phyloP scores from a whole-genome alignment of 139 green algal species.

The Limnomonas spitsbergensis region DNA sequence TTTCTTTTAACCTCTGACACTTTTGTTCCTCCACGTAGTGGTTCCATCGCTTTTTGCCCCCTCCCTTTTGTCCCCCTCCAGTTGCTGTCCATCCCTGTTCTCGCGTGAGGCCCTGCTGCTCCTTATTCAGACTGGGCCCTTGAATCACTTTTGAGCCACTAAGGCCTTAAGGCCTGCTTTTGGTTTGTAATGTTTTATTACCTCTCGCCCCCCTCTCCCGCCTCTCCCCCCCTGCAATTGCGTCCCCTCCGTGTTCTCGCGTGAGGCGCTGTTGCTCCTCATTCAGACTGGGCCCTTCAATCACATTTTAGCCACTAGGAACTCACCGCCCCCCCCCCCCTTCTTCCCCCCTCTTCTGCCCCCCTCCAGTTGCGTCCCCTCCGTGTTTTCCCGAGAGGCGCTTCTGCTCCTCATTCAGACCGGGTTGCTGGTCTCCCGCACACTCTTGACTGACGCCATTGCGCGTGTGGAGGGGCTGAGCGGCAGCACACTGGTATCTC shows the following conservation, averaged over 20 bases:
- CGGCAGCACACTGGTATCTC: slow-evolving; percentile 41
- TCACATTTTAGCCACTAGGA: too few relatives aligned
- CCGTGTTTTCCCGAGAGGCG: slow-evolving; percentile 58
- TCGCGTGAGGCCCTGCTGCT: slow-evolving; percentile 72
- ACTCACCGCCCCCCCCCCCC: too few relatives aligned
- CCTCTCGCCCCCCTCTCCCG: too few relatives aligned
- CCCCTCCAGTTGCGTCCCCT: slow-evolving; percentile 80
- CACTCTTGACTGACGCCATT: slow-evolving; percentile 82
- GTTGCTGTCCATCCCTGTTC: slow-evolving; percentile 72
- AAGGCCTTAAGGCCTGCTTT: too few relatives aligned
- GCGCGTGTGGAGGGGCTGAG: slow-evolving; percentile 65
- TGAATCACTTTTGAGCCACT: too few relatives aligned
- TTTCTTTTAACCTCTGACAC: too few relatives aligned
- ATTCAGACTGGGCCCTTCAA: slow-evolving; percentile 61
- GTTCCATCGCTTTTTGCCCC: too few relatives aligned
- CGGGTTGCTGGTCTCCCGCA: slow-evolving; percentile 71
- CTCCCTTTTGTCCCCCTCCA: too few relatives aligned
- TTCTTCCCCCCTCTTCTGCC: too few relatives aligned
- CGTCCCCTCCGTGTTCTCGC: slow-evolving; percentile 59
- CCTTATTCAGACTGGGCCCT: slow-evolving; percentile 43
- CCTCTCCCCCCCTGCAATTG: too few relatives aligned
- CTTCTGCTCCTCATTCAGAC: slow-evolving; percentile 60
- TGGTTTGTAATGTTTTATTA: too few relatives aligned
- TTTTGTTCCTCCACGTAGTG: too few relatives aligned
- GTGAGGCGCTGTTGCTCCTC: slow-evolving; percentile 70